These are phyloP conservation scores for Corynespora cassiicola DNA, from an alignment of 2,329 filamentous ascomycete genomes.

Conservation along the genomic window DNA sequence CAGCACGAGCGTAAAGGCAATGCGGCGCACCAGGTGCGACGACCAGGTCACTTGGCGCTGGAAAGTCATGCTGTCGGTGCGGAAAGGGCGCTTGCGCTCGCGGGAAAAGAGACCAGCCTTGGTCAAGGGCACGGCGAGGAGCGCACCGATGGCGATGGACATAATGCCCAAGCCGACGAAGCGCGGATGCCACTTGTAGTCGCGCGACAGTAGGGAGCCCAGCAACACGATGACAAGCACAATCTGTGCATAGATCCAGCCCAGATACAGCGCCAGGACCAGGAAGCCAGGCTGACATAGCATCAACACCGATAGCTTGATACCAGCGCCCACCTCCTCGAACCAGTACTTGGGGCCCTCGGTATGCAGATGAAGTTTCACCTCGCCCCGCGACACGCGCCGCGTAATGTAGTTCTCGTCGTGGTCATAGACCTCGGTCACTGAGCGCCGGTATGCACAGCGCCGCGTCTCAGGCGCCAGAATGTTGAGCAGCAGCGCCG, in stretches of 20 bases:
- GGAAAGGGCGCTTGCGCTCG: constrained; percentile 63
- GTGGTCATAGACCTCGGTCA: constrained; percentile 62
- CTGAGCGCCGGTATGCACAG: constrained; percentile 71
- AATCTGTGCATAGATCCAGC: constrained; percentile 80
- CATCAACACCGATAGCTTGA: constrained; percentile 73
- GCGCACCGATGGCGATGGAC: constrained; percentile 71
- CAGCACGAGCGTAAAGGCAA: constrained; percentile 70
- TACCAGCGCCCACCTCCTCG: constrained; percentile 75
- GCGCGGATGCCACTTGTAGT: constrained; percentile 69
- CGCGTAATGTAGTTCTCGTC: constrained; percentile 56
- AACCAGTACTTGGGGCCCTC: constrained; percentile 79
- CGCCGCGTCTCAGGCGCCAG: constrained; percentile 75
- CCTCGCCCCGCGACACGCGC: constrained; percentile 72
- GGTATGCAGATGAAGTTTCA: constrained; percentile 76
- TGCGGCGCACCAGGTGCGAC: constrained; percentile 73
- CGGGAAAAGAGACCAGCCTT: constrained; percentile 74
- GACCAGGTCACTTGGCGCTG: constrained; percentile 71
- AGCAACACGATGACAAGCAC: constrained; percentile 74
- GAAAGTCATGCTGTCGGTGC: constrained; percentile 72
- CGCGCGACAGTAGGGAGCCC: constrained; percentile 72
- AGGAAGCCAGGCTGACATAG: constrained; percentile 75
- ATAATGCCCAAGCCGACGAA: constrained; percentile 72
- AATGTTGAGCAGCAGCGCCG: constrained; percentile 72
- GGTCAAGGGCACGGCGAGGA: constrained; percentile 75
- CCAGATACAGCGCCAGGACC: constrained; percentile 74